phyloP scores from a whole-genome alignment of 768 basidiomycete genomes.

The Collybia sordida region DNA sequence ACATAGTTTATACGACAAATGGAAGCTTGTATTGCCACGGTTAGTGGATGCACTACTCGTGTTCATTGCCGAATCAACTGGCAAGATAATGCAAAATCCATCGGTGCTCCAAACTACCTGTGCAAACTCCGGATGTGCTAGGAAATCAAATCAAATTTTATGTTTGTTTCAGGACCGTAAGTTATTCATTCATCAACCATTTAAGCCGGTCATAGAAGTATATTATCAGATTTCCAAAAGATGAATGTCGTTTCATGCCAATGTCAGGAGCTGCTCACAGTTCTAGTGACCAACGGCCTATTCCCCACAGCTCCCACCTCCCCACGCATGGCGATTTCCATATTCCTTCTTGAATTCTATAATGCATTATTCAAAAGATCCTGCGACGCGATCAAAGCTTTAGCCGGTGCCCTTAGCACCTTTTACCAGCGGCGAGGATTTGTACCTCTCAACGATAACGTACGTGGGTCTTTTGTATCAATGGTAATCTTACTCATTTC shows the following conservation, averaged over 20 bases:
- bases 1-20: background rate
- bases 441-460: conserved; percentile 11
- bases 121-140: background rate
- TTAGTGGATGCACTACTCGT: conserved; percentile 2
- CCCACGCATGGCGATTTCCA: conserved; percentile 22
- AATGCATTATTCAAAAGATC: conserved; percentile 31
- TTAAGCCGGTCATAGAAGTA: background rate
- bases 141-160: conserved; percentile 2
- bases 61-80: background rate
- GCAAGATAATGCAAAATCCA: background rate
- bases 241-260: conserved; percentile 15
- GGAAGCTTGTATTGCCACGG: conserved; percentile 1
- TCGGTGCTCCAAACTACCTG: background rate
- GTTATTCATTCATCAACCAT: background rate
- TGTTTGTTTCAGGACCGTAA: conserved; percentile 13
- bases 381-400: conserved; percentile 31
- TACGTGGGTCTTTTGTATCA: conserved; percentile 4
- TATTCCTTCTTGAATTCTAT: conserved; percentile 32
- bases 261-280: conserved; percentile 18
- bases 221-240: conserved; percentile 13
- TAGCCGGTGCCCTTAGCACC: conserved; percentile 23
- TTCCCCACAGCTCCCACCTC: conserved; percentile 29
- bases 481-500: background rate
- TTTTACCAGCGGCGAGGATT: conserved; percentile 29
- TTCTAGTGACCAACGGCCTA: conserved; percentile 27